These are phyloP conservation scores for Patellaria atrata DNA, from an alignment of 495 filamentous ascomycete species.

Conservation along the genomic window DNA sequence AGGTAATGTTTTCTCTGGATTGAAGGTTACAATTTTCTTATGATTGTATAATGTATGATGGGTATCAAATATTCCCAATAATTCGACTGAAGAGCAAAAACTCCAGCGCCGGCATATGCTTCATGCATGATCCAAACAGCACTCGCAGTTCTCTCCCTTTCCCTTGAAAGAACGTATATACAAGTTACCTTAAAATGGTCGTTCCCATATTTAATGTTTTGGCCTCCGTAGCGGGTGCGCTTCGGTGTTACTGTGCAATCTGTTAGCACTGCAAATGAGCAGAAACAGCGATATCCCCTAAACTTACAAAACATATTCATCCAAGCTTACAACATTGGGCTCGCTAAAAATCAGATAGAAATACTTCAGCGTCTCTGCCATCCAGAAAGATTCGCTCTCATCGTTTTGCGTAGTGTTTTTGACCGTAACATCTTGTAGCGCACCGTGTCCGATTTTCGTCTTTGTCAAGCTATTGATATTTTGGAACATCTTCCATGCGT, in stretches of 20 bases:
- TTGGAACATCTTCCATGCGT: slow-evolving; percentile 48
- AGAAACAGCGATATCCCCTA: neutral
- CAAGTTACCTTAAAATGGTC: too few species aligned
- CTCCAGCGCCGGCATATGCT: too few species aligned
- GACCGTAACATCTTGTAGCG: slow-evolving; percentile 26
- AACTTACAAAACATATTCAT: slow-evolving; percentile 66
- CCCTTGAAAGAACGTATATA: too few species aligned
- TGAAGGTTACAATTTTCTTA: too few species aligned
- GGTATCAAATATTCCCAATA: too few species aligned
- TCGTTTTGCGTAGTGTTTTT: slow-evolving; percentile 21
- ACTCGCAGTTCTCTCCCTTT: too few species aligned
- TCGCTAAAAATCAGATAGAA: slow-evolving; percentile 65
- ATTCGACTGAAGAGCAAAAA: too few species aligned
- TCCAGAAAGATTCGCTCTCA: slow-evolving; percentile 47
- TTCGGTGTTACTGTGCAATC: slow-evolving; percentile 29
- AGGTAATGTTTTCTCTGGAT: too few species aligned
- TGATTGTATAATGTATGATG: too few species aligned
- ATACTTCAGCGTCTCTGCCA: slow-evolving; percentile 68
- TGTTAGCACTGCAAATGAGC: neutral
- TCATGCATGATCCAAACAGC: too few species aligned
- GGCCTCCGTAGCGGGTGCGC: slow-evolving; percentile 41
- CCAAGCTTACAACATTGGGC: slow-evolving; percentile 56
- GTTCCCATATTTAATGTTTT: too few species aligned
- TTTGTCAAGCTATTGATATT: slow-evolving; percentile 30
- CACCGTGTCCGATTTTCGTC: slow-evolving; percentile 36